These are phyloP conservation scores for Trametes cubensis DNA, from an alignment of 768 basidiomycete species.

Conservation along the genomic window DNA sequence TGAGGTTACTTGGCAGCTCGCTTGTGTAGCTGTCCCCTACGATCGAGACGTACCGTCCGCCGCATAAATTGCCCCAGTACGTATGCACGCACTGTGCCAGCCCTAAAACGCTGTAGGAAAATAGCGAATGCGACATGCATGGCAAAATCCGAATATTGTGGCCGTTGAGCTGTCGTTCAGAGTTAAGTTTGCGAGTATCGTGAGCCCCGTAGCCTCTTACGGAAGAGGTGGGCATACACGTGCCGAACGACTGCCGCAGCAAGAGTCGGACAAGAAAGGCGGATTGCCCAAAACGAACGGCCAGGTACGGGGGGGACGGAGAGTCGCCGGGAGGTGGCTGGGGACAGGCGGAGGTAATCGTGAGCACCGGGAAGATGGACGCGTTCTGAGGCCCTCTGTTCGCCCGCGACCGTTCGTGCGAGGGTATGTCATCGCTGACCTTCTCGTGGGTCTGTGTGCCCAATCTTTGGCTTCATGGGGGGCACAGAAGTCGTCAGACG, in stretches of 20 bases:
- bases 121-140: not conserved
- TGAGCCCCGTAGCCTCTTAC: too few species aligned
- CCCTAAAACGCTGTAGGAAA: not conserved
- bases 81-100: too few species aligned
- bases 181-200: not conserved
- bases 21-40: too few species aligned
- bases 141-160: not conserved
- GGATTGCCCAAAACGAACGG: not conserved
- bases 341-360: slow-evolving; percentile 1
- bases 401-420: too few species aligned
- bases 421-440: too few species aligned
- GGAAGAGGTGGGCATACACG: not conserved
- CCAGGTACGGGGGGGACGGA: not conserved
- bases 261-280: not conserved
- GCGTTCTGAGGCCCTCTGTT: too few species aligned
- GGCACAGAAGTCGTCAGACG: too few species aligned
- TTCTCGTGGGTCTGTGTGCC: too few species aligned
- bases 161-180: not conserved
- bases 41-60: too few species aligned
- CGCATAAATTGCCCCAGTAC: too few species aligned
- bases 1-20: not conserved
- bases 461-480: too few species aligned
- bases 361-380: not conserved
- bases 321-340: not conserved
- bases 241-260: not conserved